Conservation (phyloP, 2,329 filamentous ascomycete species). For the Talaromyces sp. region DNA sequence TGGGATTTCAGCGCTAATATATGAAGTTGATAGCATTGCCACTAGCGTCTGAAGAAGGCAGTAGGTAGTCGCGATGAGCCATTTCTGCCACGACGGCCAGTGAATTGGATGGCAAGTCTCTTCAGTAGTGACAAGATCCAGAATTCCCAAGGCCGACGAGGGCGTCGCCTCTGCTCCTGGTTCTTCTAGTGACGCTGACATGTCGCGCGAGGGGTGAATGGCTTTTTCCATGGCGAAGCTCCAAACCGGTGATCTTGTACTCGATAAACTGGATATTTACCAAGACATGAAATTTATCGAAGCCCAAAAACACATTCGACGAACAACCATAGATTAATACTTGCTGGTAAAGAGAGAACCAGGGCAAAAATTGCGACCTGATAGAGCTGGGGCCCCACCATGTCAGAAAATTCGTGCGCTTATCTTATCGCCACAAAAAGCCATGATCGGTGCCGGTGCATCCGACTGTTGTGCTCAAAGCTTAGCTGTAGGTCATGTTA, state of each 20-base stretch:
- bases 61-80: constrained; percentile 18
- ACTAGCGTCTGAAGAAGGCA: constrained; percentile 35
- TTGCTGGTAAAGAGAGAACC: neutral
- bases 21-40: constrained; percentile 34
- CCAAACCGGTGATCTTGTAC: neutral
- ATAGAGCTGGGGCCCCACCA: neutral
- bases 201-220: neutral
- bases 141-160: neutral
- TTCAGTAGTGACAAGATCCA: constrained; percentile 12
- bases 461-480: neutral
- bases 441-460: neutral
- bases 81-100: constrained; percentile 18
- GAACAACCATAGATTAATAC: neutral
- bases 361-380: neutral
- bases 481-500: neutral
- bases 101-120: constrained; percentile 15
- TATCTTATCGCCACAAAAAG: neutral
- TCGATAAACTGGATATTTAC: neutral
- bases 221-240: neutral
- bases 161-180: neutral
- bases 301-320: neutral
- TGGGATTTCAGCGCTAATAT: constrained; percentile 34
- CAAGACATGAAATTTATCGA: neutral
- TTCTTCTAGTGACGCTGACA: neutral
- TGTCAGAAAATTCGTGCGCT: neutral